A percentile compares a stretch with the other conserved stretches of the same genome.
phyloP scores from a whole-genome alignment of 2,329 filamentous ascomycete genomes.

The Talaromyces islandicus region DNA sequence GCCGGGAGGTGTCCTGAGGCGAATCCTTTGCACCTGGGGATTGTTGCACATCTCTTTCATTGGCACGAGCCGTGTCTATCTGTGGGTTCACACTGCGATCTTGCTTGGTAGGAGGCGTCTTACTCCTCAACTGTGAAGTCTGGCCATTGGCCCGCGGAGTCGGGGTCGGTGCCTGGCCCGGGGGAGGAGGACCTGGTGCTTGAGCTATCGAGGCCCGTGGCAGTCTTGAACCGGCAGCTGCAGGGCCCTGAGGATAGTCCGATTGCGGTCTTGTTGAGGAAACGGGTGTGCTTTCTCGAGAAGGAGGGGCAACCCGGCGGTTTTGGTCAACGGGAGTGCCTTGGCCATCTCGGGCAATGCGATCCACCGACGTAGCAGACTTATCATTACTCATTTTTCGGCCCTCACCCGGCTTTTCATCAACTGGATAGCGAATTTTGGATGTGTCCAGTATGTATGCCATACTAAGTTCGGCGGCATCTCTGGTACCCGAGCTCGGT shows the following conservation, averaged over 20 bases:
- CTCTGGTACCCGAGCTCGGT: slow-evolving; percentile 76
- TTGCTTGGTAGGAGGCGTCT: slow-evolving; percentile 47
- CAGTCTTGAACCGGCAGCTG: slow-evolving; percentile 49
- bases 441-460: slow-evolving; percentile 89
- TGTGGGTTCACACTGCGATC: slow-evolving; percentile 42
- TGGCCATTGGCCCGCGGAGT: slow-evolving; percentile 45
- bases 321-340: slow-evolving; percentile 30
- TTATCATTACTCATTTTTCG: slow-evolving; percentile 42
- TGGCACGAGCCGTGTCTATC: slow-evolving; percentile 37
- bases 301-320: slow-evolving; percentile 32
- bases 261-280: slow-evolving; percentile 20
- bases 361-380: slow-evolving; percentile 32
- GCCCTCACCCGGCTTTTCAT: slow-evolving; percentile 43
- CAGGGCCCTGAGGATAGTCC: slow-evolving; percentile 26
- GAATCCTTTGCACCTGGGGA: slow-evolving; percentile 41
- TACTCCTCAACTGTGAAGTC: slow-evolving; percentile 34
- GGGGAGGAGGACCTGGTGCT: slow-evolving; percentile 59
- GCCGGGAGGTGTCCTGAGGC: slow-evolving; percentile 29
- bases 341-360: slow-evolving; percentile 39
- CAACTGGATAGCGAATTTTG: slow-evolving; percentile 94
- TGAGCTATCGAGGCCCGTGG: slow-evolving; percentile 56
- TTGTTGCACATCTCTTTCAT: slow-evolving; percentile 43
- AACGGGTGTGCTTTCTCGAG: slow-evolving; percentile 39
- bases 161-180: slow-evolving; percentile 58
- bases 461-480: slow-evolving; percentile 77